Base-by-base conservation (phyloP, 169 alveolate genomes). In the Plasmodium vivax region DNA sequence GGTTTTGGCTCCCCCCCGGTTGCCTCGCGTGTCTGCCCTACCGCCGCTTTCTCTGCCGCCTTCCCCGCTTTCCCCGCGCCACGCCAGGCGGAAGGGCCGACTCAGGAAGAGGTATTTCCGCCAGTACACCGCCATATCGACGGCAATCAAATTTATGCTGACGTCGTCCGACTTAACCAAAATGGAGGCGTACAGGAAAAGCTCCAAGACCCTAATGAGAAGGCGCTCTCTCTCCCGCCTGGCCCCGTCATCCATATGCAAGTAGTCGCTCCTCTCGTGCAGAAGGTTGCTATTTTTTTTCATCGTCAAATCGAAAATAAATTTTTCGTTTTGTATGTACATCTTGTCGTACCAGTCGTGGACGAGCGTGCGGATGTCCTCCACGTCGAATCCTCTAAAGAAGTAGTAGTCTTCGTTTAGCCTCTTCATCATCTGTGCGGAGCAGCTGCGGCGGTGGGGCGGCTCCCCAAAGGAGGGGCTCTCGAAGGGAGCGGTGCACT, bases 81-180 rank as follows among this genome's bases (percentile, higher is more conserved):
- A 30, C 36, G 14, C 58, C 30, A 45, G 4, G 2, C 68, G 19
- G 73, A 19, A 51, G 23, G 71, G 62, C 1, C 82, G 87, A 27
- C 43, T 85, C 85, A 85, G 74, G 43, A 74, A 85, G 14, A 85
- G 80, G 36, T 47, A 85, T 34, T 43, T 73, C 43, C 45, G 34
- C 93, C 93, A 85, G 45, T 75, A 85, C 32, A 85, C 79, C 0
- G 85, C 85, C 93, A 85, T 85, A 54, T 85, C 93, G 10, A 74
- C 79, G 58, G 93, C 93, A 54, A 85, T 73, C 38, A 75, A 54
- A 47, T 47, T 74, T 51, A 85, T 75, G 68, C 75, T 85, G 7
- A 85, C 75, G 32, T 85, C 81, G 3, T 85, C 68, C 36, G 93
- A 74, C 80, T 85, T 85, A 14, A 85, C 62, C 38, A 85, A 36